These are phyloP conservation scores for Solanum arcanum DNA, from an alignment of 257 asterid genomes.

Conservation along the genomic window DNA sequence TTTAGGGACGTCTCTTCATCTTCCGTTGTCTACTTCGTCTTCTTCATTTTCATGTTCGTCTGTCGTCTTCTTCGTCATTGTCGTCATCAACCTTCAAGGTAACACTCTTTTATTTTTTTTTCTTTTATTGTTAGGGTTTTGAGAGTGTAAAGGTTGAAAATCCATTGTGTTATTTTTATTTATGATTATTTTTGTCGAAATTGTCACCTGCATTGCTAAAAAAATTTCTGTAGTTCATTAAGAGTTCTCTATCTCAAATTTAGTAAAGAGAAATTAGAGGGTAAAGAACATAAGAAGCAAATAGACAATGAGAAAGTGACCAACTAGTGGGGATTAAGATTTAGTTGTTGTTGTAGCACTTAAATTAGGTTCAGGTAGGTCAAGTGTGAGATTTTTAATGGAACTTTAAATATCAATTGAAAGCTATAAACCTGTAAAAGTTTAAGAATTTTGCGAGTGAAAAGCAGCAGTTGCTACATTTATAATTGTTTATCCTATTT, in stretches of 20 bases:
- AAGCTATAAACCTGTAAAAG: neutral
- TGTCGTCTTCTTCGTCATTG: no score
- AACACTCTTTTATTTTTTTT: no score
- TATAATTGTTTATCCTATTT: no score
- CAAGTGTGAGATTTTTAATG: neutral
- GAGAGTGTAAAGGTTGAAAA: no score
- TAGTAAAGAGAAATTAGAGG: neutral
- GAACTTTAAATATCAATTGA: neutral
- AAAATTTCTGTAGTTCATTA: conserved; percentile 48
- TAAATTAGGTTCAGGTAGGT: neutral
- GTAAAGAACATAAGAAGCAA: neutral
- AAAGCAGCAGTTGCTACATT: no score
- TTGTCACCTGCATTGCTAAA: conserved; percentile 43
- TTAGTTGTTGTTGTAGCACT: neutral
- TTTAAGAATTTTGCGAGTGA: no score
- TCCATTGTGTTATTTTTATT: no score
- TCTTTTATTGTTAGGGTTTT: no score
- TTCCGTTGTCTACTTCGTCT: no score
- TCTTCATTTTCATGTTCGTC: no score
- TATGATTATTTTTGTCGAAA: neutral
- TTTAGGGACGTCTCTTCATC: no score
- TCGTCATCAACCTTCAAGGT: no score
- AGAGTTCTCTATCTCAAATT: conserved; percentile 35
- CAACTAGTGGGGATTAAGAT: neutral
- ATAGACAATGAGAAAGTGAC: neutral